Percentiles rank a stretch among this genome's conserved stretches.
phyloP scores from a whole-genome alignment of 2,329 filamentous ascomycete species.

The Bipolaris cookei region DNA sequence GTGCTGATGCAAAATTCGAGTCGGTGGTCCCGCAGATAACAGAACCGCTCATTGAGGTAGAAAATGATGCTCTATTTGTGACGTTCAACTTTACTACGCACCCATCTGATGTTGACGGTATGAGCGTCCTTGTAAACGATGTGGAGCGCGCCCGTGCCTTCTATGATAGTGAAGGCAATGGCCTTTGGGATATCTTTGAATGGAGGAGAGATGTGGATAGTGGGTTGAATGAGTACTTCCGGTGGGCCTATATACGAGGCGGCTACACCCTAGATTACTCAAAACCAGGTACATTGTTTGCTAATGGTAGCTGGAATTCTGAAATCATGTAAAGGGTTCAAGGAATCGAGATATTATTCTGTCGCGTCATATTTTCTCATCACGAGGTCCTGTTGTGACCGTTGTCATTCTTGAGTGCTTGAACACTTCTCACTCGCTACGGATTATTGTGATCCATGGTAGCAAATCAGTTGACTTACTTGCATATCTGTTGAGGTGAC shows the following conservation, averaged over 20 bases:
- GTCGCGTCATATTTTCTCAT: not conserved
- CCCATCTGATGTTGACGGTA: slow-evolving; percentile 66
- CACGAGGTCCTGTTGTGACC: not conserved
- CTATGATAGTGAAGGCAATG: slow-evolving; percentile 25
- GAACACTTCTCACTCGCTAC: not conserved
- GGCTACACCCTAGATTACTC: slow-evolving; percentile 44
- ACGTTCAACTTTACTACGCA: slow-evolving; percentile 64
- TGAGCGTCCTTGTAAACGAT: slow-evolving; percentile 82
- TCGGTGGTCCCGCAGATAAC: slow-evolving; percentile 62
- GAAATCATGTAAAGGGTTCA: not conserved
- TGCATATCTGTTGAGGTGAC: not conserved
- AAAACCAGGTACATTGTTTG: slow-evolving; percentile 32
- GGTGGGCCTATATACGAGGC: slow-evolving; percentile 42
- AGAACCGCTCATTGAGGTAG: slow-evolving; percentile 23
- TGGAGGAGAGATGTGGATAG: slow-evolving; percentile 52
- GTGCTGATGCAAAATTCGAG: slow-evolving; percentile 59
- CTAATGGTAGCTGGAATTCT: slow-evolving; percentile 44
- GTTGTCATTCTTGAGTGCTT: not conserved
- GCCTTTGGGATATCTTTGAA: slow-evolving; percentile 19
- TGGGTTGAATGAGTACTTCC: slow-evolving; percentile 42
- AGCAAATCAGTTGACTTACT: not conserved
- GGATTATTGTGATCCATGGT: slow-evolving; percentile 2
- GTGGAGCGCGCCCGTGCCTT: slow-evolving; percentile 67
- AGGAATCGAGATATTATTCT: not conserved
- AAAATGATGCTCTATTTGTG: slow-evolving; percentile 56